These are phyloP conservation scores for Ambrosiella beaveri DNA, from an alignment of 2,329 filamentous ascomycete genomes.

Conservation along the genomic window DNA sequence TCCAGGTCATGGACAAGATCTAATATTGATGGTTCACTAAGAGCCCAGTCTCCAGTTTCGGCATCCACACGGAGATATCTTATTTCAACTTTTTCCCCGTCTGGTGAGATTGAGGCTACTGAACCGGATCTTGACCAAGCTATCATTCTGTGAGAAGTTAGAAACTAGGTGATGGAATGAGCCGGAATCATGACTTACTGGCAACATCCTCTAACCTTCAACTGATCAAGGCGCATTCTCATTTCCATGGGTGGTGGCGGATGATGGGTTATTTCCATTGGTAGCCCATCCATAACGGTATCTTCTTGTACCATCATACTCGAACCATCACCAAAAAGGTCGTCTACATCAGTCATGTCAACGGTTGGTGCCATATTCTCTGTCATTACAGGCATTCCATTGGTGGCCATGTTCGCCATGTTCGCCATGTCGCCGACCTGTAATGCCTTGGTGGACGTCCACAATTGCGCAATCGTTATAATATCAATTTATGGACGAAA, in stretches of 20 bases:
- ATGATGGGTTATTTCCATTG: slow-evolving; percentile 32
- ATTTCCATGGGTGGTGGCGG: slow-evolving; percentile 44
- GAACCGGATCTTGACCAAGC: slow-evolving; percentile 80
- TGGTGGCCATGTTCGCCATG: slow-evolving; percentile 11
- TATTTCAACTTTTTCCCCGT: slow-evolving; percentile 54
- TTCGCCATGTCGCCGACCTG: too few species aligned
- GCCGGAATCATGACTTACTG: slow-evolving; percentile 39
- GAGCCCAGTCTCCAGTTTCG: slow-evolving; percentile 53
- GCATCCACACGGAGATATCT: slow-evolving; percentile 54
- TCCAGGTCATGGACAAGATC: slow-evolving; percentile 44
- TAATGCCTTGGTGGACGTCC: too few species aligned
- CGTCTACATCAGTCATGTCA: slow-evolving; percentile 46
- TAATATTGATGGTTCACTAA: slow-evolving; percentile 54
- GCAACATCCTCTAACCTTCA: slow-evolving; percentile 59
- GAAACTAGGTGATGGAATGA: slow-evolving; percentile 13
- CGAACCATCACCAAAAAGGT: slow-evolving; percentile 54
- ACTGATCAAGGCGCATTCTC: slow-evolving; percentile 56
- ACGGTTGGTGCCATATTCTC: slow-evolving; percentile 24
- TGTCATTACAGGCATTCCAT: slow-evolving; percentile 1
- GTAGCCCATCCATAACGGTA: slow-evolving; percentile 29
- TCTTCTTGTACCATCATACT: slow-evolving; percentile 7
- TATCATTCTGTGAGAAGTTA: slow-evolving; percentile 40
- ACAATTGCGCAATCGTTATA: too few species aligned
- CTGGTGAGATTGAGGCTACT: slow-evolving; percentile 62
- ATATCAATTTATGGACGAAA: too few species aligned